Percentiles rank a stretch among this genome's conserved stretches.
Evolutionary conservation across 2,329 filamentous ascomycete genomes (phyloP).

Genomic region (Hawksworthiomyces lignivorus): DNA sequence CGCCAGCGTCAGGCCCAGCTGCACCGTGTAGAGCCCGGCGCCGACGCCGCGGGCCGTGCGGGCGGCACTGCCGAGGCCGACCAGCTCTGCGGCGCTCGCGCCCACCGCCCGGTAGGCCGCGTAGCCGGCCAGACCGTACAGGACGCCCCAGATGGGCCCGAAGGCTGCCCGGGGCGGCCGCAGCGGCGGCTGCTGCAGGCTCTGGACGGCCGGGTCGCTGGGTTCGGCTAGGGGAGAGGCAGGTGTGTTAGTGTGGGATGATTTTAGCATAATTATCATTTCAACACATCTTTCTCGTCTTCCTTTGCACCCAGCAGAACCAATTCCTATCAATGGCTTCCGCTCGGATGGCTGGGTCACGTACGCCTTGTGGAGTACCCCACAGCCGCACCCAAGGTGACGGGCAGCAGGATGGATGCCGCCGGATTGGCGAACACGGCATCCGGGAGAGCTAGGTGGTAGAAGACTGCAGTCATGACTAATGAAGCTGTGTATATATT

Average conservation of each 20-base stretch:
- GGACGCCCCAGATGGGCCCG: conserved; percentile 56
- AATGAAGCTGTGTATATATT: too few relatives aligned
- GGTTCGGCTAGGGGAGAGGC: conserved; percentile 8
- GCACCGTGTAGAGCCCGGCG: conserved; percentile 75
- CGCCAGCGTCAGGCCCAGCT: conserved; percentile 74
- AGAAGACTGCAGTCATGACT: conserved; percentile 70
- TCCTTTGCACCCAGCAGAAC: not conserved
- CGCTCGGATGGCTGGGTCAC: too few relatives aligned
- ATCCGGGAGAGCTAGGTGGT: conserved; percentile 66
- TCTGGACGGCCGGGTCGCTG: conserved; percentile 4
- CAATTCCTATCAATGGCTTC: too few relatives aligned
- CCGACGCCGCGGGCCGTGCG: conserved; percentile 59
- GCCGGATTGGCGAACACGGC: conserved; percentile 65
- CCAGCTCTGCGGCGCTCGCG: conserved; percentile 50
- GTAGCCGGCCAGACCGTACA: conserved; percentile 81
- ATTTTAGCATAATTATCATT: too few relatives aligned
- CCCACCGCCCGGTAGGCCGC: conserved; percentile 71
- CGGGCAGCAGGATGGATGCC: conserved; percentile 66
- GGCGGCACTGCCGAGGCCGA: conserved; percentile 46
- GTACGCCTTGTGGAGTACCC: conserved; percentile 61
- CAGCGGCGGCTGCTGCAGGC: conserved; percentile 58
- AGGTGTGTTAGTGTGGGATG: too few relatives aligned
- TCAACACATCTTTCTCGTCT: not conserved
- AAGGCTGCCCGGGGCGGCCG: conserved; percentile 55
- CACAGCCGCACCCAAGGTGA: conserved; percentile 64